phyloP scores from a whole-genome alignment of 805 yeast genomes.

The Saccharomycopsis fibuligera region DNA sequence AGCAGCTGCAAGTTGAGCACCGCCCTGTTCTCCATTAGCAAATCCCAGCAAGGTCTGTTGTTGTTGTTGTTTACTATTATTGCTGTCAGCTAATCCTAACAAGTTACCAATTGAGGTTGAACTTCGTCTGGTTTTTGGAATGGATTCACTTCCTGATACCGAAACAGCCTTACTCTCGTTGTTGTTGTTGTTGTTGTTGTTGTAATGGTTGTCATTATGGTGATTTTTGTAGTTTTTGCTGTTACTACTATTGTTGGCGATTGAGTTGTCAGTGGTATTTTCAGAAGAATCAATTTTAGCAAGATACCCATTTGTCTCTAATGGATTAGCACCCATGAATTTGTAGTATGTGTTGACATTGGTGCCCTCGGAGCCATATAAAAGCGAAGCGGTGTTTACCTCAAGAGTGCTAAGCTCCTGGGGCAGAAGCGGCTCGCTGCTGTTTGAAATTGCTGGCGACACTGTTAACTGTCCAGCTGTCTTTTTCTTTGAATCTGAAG shows the following conservation, averaged over 20 bases:
- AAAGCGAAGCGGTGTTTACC: constrained; percentile 2
- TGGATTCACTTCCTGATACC: no score
- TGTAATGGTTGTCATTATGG: not conserved
- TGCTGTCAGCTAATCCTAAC: not conserved
- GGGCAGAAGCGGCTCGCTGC: constrained; percentile 8
- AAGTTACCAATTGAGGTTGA: not conserved
- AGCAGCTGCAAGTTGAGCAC: no score
- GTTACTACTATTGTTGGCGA: not conserved
- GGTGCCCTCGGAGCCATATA: constrained; percentile 10
- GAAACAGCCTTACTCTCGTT: not conserved
- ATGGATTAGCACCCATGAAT: constrained; percentile 16
- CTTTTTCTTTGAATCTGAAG: no score
- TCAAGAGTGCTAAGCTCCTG: constrained; percentile 13
- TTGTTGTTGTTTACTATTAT: not conserved
- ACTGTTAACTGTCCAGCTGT: no score
- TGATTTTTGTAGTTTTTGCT: not conserved
- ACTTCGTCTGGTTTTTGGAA: not conserved
- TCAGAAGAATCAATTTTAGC: no score
- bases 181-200: not conserved
- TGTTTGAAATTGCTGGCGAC: no score
- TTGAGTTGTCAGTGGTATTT: not conserved
- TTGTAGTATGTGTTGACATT: constrained; percentile 14
- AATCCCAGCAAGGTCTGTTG: not conserved
- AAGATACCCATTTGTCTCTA: constrained; percentile 1
- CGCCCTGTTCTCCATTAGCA: no score